Evolutionary conservation across 2,329 filamentous ascomycete genomes (phyloP).

Genomic region (Clonostachys sp.): DNA sequence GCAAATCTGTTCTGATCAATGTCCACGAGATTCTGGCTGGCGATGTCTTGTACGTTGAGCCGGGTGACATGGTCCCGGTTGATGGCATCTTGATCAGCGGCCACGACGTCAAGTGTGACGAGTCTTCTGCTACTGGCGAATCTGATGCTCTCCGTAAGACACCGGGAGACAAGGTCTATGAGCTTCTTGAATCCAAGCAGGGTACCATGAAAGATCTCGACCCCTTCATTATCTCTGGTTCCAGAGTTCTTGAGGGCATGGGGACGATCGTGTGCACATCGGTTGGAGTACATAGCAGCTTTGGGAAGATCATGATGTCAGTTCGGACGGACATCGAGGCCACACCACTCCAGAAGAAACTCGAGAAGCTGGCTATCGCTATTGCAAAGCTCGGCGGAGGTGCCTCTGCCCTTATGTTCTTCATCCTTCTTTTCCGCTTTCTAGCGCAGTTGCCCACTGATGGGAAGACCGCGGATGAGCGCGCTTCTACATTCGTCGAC

Average conservation of each 20-base stretch:
- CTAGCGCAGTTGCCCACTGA: constrained; percentile 55
- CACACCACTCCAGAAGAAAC: constrained; percentile 51
- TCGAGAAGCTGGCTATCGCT: constrained; percentile 26
- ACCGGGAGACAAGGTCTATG: constrained; percentile 51
- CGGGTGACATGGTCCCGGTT: constrained; percentile 66
- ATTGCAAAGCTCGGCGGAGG: constrained; percentile 46
- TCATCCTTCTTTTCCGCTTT: constrained; percentile 76
- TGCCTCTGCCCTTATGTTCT: constrained; percentile 68
- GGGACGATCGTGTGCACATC: constrained; percentile 51
- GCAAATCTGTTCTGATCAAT: constrained; percentile 57
- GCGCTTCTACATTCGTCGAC: constrained; percentile 53
- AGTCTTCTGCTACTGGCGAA: constrained; percentile 70
- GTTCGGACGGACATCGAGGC: constrained; percentile 44
- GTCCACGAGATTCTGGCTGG: constrained; percentile 65
- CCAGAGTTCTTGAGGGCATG: constrained; percentile 46
- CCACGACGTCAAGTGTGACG: constrained; percentile 56
- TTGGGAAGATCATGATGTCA: constrained; percentile 51
- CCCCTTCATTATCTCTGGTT: constrained; percentile 58
- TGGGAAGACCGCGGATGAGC: constrained; percentile 42
- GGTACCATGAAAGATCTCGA: constrained; percentile 45
- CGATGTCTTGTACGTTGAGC: constrained; percentile 64
- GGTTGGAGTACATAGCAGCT: constrained; percentile 49
- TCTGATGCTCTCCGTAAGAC: constrained; percentile 69
- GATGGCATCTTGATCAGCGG: constrained; percentile 64
- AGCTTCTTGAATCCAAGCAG: constrained; percentile 42